These are phyloP conservation scores for Cyclotella kingstonii DNA, from an alignment of 108 stramenopile species.

Conservation along the genomic window DNA sequence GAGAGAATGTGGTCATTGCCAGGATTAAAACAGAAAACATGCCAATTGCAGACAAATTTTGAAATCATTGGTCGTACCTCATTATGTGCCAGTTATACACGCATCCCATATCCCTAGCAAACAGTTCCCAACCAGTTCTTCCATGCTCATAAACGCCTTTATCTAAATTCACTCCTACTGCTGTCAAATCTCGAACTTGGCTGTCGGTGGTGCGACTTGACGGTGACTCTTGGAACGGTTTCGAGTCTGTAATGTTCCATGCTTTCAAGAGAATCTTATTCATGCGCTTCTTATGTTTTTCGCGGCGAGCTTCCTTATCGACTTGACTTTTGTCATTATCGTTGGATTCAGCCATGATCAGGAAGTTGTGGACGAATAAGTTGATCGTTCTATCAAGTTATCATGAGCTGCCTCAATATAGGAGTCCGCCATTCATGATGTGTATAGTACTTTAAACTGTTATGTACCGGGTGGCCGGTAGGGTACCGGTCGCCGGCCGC, in stretches of 20 bases:
- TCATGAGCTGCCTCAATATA: no score
- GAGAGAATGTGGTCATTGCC: no score
- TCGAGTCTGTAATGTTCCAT: conserved; percentile 63
- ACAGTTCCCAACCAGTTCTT: conserved; percentile 76
- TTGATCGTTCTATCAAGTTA: no score
- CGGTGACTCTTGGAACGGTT: conserved; percentile 58
- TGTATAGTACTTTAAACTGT: no score
- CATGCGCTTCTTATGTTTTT: conserved; percentile 71
- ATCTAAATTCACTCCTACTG: conserved; percentile 73
- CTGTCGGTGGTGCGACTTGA: conserved; percentile 6
- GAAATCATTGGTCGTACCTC: conserved; percentile 49
- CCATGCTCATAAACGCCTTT: conserved; percentile 61
- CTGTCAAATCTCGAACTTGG: conserved; percentile 44
- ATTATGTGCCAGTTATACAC: conserved; percentile 76
- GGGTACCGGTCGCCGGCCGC: no score
- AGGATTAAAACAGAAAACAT: conserved; percentile 1
- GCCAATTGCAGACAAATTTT: neutral
- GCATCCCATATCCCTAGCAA: conserved; percentile 76
- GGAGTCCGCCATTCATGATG: no score
- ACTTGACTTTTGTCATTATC: no score
- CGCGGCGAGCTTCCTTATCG: conserved; percentile 65
- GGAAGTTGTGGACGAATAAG: no score
- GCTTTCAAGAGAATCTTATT: conserved; percentile 70
- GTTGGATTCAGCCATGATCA: no score
- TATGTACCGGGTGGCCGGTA: no score